Percentiles rank a stretch among this genome's conserved stretches.
Conservation (phyloP, 176 grass and related monocot genomes). For the Puccinellia tenuiflora region DNA sequence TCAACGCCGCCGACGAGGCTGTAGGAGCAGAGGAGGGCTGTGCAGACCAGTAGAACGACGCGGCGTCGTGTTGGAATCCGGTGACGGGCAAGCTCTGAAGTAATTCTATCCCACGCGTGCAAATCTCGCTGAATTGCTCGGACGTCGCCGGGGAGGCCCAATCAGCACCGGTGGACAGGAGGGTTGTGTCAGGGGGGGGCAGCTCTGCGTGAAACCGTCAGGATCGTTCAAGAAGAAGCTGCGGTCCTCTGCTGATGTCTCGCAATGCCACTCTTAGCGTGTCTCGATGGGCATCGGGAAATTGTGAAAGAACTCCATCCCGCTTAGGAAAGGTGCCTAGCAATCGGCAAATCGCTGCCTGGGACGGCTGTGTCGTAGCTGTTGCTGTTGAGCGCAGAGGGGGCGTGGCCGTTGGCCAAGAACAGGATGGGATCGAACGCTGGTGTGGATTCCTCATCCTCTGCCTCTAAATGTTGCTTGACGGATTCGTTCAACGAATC, state of each 20-base stretch:
- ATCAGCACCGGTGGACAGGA: background rate
- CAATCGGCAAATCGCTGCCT: background rate
- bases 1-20: background rate
- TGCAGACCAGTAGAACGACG: background rate
- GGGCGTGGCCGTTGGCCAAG: background rate
- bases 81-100: background rate
- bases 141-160: background rate
- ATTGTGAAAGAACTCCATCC: too few relatives aligned
- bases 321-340: background rate
- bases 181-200: background rate
- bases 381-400: too few relatives aligned
- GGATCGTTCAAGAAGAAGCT: background rate
- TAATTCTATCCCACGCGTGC: background rate
- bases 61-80: background rate
- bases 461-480: background rate
- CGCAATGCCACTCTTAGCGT: too few relatives aligned
- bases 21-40: background rate
- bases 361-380: background rate
- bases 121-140: background rate
- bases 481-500: background rate
- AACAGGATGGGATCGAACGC: background rate
- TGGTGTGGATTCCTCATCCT: too few relatives aligned
- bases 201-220: background rate
- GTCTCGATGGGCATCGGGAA: too few relatives aligned
- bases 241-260: background rate